phyloP scores from a whole-genome alignment of 2,329 filamentous ascomycete genomes.

The Aspergillus chevalieri region DNA sequence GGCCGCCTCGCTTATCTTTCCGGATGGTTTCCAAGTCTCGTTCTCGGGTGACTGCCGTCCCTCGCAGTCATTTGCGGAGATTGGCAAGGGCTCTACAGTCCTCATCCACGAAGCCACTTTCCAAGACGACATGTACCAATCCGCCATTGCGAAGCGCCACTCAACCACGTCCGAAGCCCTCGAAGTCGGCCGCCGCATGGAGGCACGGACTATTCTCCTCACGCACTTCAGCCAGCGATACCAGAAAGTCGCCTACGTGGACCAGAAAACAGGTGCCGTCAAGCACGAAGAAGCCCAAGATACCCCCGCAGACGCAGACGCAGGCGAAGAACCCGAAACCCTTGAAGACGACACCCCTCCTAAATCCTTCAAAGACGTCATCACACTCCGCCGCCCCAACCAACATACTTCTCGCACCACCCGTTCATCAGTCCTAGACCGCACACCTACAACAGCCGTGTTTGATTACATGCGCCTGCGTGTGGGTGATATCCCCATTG shows the following conservation, averaged over 20 bases:
- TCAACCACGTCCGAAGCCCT: constrained; percentile 83
- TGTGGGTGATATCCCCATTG: constrained; percentile 52
- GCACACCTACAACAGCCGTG: constrained; percentile 53
- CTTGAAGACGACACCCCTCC: constrained; percentile 22
- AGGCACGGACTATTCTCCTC: constrained; percentile 70
- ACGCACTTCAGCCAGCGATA: constrained; percentile 97
- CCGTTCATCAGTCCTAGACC: constrained; percentile 55
- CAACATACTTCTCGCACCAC: constrained; percentile 39
- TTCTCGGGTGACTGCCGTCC: constrained; percentile 95
- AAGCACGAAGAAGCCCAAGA: constrained; percentile 2
- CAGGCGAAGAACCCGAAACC: constrained; percentile 15
- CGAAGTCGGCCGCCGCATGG: constrained; percentile 68
- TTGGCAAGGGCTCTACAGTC: constrained; percentile 70
- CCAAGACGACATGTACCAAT: constrained; percentile 71
- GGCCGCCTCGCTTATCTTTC: constrained; percentile 71
- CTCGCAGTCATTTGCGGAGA: constrained; percentile 59
- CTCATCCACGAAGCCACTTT: constrained; percentile 96
- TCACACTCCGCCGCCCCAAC: constrained; percentile 7
- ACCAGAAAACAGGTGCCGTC: constrained; percentile 13
- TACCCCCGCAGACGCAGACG: constrained; percentile 1
- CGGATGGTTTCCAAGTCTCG: constrained; percentile 74
- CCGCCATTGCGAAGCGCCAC: constrained; percentile 84
- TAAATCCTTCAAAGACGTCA: constrained; percentile 9
- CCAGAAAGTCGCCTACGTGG: constrained; percentile 60
- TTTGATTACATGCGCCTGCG: constrained; percentile 61